These are phyloP conservation scores for Globisporangium radiosum DNA, from an alignment of 352 stramenopile species.

Conservation along the genomic window DNA sequence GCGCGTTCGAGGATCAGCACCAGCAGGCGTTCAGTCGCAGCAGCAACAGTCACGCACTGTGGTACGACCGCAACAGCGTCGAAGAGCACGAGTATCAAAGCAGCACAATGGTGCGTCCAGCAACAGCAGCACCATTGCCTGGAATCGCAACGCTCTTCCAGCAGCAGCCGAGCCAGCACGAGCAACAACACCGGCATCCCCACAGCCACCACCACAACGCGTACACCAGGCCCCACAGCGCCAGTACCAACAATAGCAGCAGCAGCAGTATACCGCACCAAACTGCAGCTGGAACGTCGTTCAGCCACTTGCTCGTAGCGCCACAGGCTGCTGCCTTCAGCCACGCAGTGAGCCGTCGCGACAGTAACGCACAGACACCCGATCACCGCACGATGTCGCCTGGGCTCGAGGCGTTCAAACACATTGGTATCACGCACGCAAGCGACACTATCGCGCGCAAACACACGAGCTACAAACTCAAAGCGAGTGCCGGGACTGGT, in stretches of 20 bases:
- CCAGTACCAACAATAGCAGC: neutral
- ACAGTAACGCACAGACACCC: too few relatives aligned
- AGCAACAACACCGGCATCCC: too few relatives aligned
- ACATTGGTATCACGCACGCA: conserved; percentile 1
- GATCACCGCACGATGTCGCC: neutral
- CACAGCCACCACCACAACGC: neutral
- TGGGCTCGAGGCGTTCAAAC: conserved; percentile 4
- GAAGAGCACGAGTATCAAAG: neutral
- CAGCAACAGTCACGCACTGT: too few relatives aligned
- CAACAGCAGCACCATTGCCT: neutral
- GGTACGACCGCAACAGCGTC: neutral
- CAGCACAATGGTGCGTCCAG: neutral
- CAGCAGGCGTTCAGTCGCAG: too few relatives aligned
- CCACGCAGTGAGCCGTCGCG: neutral
- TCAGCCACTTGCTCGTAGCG: neutral
- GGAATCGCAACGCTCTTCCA: conserved; percentile 5
- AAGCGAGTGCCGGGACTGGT: neutral
- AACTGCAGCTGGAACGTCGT: neutral
- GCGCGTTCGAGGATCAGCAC: too few relatives aligned
- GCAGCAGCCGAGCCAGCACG: neutral
- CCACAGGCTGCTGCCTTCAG: neutral
- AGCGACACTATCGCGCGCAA: neutral
- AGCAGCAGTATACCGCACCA: neutral
- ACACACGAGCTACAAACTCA: conserved; percentile 7
- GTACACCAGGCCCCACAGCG: neutral